Evolutionary conservation across 192 early-diverging fungal species (phyloP).

Genomic region (Gonapodya prolifera): DNA sequence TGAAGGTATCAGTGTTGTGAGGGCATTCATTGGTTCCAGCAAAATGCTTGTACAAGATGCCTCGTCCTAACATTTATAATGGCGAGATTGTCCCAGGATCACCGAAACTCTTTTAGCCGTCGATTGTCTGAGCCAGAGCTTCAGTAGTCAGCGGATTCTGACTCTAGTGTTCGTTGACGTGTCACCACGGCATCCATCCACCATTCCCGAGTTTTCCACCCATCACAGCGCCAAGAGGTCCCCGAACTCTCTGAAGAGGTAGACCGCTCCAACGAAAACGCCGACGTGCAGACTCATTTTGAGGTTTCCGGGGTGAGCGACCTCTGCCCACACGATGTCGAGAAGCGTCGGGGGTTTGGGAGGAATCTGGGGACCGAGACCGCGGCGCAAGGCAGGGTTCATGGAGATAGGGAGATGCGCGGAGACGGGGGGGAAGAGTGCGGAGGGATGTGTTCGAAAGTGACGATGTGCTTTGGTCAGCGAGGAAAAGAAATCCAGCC

Average conservation of each 20-base stretch:
- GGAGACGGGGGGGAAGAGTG: not conserved
- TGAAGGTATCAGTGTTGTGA: too few species aligned
- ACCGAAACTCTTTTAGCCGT: too few species aligned
- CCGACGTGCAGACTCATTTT: not conserved
- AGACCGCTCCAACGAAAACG: not conserved
- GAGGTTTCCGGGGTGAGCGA: constrained; percentile 4
- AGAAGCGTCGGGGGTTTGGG: not conserved
- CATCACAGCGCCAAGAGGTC: not conserved
- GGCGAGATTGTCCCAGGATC: too few species aligned
- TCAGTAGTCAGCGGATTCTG: too few species aligned
- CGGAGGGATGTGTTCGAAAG: not conserved
- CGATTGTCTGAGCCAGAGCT: too few species aligned
- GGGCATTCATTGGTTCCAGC: too few species aligned
- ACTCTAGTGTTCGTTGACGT: too few species aligned
- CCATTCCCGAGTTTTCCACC: too few species aligned
- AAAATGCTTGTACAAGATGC: too few species aligned
- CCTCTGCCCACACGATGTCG: not conserved
- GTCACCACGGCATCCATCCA: too few species aligned
- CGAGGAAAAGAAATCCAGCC: too few species aligned
- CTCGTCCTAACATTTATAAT: too few species aligned
- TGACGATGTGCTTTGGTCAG: not conserved
- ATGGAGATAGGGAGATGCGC: not conserved
- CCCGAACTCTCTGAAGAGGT: not conserved
- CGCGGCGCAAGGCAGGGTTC: not conserved
- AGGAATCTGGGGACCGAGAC: not conserved